Percentiles rank a stretch among this genome's conserved stretches.
Conservation (phyloP, 2,329 filamentous ascomycete genomes). For the Phialophora tarda region DNA sequence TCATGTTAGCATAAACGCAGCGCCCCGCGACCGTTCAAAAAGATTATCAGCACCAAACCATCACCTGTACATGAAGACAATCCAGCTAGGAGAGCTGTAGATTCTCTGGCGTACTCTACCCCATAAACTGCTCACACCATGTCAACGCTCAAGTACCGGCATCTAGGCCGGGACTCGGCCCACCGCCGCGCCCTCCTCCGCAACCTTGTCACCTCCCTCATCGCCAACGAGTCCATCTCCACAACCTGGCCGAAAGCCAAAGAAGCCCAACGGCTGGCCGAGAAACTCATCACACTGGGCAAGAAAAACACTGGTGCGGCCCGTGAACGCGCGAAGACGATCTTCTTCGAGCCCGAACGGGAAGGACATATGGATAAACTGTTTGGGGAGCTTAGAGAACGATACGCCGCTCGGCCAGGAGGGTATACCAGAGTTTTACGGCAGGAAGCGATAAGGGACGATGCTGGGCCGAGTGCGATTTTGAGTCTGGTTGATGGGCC, state of each 20-base stretch:
- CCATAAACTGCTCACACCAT: slow-evolving; percentile 15
- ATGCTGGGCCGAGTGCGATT: slow-evolving; percentile 88
- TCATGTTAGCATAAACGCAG: neutral
- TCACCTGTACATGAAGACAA: neutral
- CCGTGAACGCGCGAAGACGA: slow-evolving; percentile 73
- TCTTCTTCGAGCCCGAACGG: slow-evolving; percentile 70
- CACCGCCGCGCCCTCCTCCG: slow-evolving; percentile 92
- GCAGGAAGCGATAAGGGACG: slow-evolving; percentile 84
- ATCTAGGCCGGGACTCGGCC: slow-evolving; percentile 81
- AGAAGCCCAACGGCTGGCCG: slow-evolving; percentile 89
- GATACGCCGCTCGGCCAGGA: slow-evolving; percentile 79
- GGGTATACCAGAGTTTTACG: slow-evolving; percentile 95
- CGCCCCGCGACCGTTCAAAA: neutral
- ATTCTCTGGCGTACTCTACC: neutral
- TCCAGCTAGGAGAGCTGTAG: neutral
- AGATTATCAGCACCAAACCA: neutral
- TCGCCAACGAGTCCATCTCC: slow-evolving; percentile 89
- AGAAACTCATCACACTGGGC: slow-evolving; percentile 90
- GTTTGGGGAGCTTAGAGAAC: slow-evolving; percentile 78
- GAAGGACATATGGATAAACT: slow-evolving; percentile 72
- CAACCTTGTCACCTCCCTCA: slow-evolving; percentile 93
- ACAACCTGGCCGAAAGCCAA: slow-evolving; percentile 98
- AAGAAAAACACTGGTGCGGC: slow-evolving; percentile 91
- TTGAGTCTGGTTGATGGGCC: slow-evolving; percentile 95
- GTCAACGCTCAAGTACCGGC: slow-evolving; percentile 76